Evolutionary conservation across 345 rosid species (phyloP), one percentile per base, ranked within the genome.

Genomic region (Noccaea bulbosa): DNA sequence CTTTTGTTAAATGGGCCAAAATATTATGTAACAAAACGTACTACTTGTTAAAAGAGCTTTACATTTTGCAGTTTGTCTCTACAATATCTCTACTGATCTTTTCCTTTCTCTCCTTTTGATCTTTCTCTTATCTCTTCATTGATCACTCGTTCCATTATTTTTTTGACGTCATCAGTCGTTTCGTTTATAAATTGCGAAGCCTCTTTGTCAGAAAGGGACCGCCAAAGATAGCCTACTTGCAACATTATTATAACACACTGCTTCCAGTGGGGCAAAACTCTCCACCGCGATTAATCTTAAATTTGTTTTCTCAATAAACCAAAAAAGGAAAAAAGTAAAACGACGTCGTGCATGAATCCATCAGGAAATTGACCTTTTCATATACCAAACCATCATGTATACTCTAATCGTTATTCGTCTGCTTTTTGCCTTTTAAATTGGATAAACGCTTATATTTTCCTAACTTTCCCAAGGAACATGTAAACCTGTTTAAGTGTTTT

Each of bases 211-310:
- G 74, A 74, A 74, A 74, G 45, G 43, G 78, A 74, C 73, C 39
- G 47, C 58, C 61, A 67, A 74, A 67, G 49, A 59, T 44, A 47
- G 64, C 38, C 69, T 61, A 67, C 64, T 44, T 67, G 73, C 48
- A 24, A 24, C 64, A 74, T 67, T 74, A 74, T 74, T 67, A 45
- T 67, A 52, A 53, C 62, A 67, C 41, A 73, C 53, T 68, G 78
- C 78, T 67, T 74, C 73, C 43, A 67, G 64, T 74, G 78, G 78
- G 78, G 62, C 73, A 67, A 67, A 50, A 50, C 73, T 7, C 62
- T 50, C 73, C 62, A 67, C 67, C 73, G 41, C 68, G 2, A 74
- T 58, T 37, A 39, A 41, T 55, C 54, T 17, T 15, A 49, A 30
- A 32, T 2, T 40, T 65, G 5, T 32, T 65, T 65, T 65, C 62